Evolutionary conservation across 805 yeast genomes (phyloP).

Genomic region (Ogataea pignaliae): DNA sequence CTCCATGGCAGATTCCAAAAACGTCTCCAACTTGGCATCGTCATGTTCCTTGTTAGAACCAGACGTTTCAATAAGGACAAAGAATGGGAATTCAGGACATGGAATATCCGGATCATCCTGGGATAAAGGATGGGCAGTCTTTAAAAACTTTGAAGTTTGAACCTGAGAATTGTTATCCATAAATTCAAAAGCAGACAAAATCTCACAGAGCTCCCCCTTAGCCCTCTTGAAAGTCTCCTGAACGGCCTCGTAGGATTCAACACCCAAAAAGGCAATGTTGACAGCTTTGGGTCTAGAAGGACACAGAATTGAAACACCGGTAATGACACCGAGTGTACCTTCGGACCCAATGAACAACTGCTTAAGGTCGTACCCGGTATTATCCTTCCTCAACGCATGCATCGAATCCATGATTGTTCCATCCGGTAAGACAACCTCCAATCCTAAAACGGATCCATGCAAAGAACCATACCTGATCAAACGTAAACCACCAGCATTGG

Average conservation of each 20-base stretch:
- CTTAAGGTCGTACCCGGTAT: conserved; percentile 91
- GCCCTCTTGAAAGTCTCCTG: conserved; percentile 78
- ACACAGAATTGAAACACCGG: conserved; percentile 85
- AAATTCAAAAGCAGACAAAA: conserved; percentile 88
- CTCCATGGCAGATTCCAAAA: conserved; percentile 82
- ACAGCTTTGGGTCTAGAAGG: conserved; percentile 83
- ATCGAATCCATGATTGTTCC: conserved; percentile 79
- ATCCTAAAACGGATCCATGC: conserved; percentile 87
- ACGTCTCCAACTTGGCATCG: conserved; percentile 79
- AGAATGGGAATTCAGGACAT: conserved; percentile 69
- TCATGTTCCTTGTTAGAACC: conserved; percentile 94
- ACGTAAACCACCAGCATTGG: conserved; percentile 94
- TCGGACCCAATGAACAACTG: conserved; percentile 92
- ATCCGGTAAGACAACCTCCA: conserved; percentile 89
- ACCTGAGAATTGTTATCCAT: conserved; percentile 76
- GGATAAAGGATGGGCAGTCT: conserved; percentile 63
- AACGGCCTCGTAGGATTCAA: conserved; percentile 77
- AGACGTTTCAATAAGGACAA: conserved; percentile 89
- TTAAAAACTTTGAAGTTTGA: conserved; percentile 58
- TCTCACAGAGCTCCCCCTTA: conserved; percentile 72
- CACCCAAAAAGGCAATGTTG: conserved; percentile 85
- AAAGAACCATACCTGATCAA: conserved; percentile 84
- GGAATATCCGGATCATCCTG: conserved; percentile 41
- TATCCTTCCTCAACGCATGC: conserved; percentile 86
- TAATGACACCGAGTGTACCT: conserved; percentile 86